phyloP scores from a whole-genome alignment of 371 early-diverging fungal species.

The Phascolomyces articulosus region DNA sequence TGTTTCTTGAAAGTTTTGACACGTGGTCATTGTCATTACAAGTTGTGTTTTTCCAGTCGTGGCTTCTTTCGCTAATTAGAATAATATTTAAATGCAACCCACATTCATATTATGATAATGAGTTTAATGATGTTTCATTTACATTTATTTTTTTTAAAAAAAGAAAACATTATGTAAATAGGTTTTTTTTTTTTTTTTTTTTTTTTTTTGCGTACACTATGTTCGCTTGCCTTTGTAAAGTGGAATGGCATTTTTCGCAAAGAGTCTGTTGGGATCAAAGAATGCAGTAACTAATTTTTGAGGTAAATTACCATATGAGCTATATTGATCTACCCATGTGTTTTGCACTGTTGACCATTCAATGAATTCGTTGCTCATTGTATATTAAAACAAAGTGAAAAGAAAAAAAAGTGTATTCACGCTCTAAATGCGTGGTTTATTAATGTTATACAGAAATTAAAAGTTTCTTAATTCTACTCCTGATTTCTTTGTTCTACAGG shows the following conservation, averaged over 20 bases:
- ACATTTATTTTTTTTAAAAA: not conserved
- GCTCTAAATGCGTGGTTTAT: no score
- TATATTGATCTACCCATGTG: slow-evolving; percentile 9
- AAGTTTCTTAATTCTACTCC: no score
- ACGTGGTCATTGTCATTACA: not conserved
- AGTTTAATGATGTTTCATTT: no score
- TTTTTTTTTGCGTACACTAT: no score
- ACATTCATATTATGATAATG: no score
- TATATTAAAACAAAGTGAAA: no score
- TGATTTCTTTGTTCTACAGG: not conserved
- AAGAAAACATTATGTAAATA: not conserved
- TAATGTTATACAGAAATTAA: no score
- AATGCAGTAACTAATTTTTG: slow-evolving; percentile 4
- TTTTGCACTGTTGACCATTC: slow-evolving; percentile 4
- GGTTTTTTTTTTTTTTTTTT: not conserved
- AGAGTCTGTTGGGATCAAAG: slow-evolving; percentile 12
- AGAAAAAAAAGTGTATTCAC: no score
- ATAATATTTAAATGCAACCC: not conserved
- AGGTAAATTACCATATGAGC: not conserved
- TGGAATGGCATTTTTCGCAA: not conserved
- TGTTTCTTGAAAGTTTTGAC: not conserved
- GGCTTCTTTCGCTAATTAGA: not conserved
- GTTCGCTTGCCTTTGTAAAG: slow-evolving; percentile 8
- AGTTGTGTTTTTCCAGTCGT: slow-evolving; percentile 5
- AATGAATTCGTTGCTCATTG: not conserved